phyloP scores from a whole-genome alignment of 1,284 basidiomycete species.

The Irpex sp. region DNA sequence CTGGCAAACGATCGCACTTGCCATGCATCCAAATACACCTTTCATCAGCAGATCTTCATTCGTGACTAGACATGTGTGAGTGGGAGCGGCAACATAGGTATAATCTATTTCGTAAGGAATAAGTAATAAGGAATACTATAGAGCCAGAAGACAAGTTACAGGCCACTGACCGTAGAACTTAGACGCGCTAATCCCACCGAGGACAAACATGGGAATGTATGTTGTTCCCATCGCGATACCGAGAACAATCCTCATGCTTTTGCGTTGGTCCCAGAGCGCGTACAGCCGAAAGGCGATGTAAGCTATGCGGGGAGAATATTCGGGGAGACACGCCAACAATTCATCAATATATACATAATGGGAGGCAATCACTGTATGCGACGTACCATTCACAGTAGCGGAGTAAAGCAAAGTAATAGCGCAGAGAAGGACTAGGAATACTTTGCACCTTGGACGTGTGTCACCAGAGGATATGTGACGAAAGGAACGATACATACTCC shows the following conservation, averaged over 20 bases:
- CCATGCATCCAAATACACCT: not conserved
- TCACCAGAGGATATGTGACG: too few relatives aligned
- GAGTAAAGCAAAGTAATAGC: too few relatives aligned
- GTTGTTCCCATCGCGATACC: not conserved
- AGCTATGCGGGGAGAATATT: not conserved
- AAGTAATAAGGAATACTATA: not conserved
- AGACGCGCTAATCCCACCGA: not conserved
- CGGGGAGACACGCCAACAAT: not conserved
- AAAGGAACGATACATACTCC: too few relatives aligned
- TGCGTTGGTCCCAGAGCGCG: not conserved
- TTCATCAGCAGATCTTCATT: not conserved
- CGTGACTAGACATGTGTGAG: not conserved
- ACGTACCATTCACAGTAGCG: too few relatives aligned
- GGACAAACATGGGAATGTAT: not conserved
- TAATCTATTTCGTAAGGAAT: not conserved
- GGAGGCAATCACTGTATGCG: not conserved
- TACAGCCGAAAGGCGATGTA: not conserved
- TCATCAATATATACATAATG: not conserved
- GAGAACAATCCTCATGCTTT: not conserved
- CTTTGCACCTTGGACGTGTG: too few relatives aligned
- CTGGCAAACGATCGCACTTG: not conserved
- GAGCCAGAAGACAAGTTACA: not conserved
- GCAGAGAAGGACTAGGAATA: too few relatives aligned
- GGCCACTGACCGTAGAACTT: not conserved
- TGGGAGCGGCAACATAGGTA: not conserved